Percentiles rank a stretch among this genome's conserved stretches.
Conservation (phyloP, 2,329 filamentous ascomycete species). For the Emergomyces pasteurianus region DNA sequence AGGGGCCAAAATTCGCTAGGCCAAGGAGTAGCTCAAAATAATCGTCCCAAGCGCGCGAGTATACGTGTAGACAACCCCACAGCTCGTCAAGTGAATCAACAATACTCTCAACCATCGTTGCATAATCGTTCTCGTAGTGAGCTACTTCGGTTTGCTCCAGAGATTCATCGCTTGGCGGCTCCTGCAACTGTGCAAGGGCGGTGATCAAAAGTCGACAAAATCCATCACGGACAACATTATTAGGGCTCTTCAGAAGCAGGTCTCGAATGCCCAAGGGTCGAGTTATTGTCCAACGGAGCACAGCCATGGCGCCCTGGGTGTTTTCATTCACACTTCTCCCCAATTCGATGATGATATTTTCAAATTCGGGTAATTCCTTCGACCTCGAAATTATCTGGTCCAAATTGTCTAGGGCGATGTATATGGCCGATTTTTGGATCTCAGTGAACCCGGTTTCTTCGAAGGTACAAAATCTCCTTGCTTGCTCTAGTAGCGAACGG, state of each 20-base stretch:
- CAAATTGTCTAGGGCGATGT: slow-evolving; percentile 46
- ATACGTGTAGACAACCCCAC: slow-evolving; percentile 51
- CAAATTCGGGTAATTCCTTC: slow-evolving; percentile 55
- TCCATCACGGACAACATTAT: slow-evolving; percentile 43
- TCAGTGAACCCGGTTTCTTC: slow-evolving; percentile 34
- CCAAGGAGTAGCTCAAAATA: slow-evolving; percentile 58
- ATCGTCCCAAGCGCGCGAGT: slow-evolving; percentile 60
- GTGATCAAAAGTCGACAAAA: slow-evolving; percentile 41
- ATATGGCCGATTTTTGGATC: slow-evolving; percentile 34
- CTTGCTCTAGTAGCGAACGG: slow-evolving; percentile 46
- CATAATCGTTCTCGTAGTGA: slow-evolving; percentile 18
- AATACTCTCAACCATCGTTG: slow-evolving; percentile 20
- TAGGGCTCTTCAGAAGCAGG: slow-evolving; percentile 51
- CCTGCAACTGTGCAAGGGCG: slow-evolving; percentile 43
- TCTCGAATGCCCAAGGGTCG: slow-evolving; percentile 50
- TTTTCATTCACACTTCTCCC: slow-evolving; percentile 40
- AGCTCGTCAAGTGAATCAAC: slow-evolving; percentile 43
- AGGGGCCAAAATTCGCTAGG: slow-evolving; percentile 51
- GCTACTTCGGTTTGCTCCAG: slow-evolving; percentile 15
- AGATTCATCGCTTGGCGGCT: slow-evolving; percentile 15
- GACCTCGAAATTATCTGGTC: slow-evolving; percentile 63
- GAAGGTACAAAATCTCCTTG: slow-evolving; percentile 39
- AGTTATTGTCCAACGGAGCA: slow-evolving; percentile 49
- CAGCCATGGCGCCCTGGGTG: slow-evolving; percentile 44
- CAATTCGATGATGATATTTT: slow-evolving; percentile 42